Base-by-base conservation (phyloP, 306 rosid genomes). In the Trifolium pratense region DNA sequence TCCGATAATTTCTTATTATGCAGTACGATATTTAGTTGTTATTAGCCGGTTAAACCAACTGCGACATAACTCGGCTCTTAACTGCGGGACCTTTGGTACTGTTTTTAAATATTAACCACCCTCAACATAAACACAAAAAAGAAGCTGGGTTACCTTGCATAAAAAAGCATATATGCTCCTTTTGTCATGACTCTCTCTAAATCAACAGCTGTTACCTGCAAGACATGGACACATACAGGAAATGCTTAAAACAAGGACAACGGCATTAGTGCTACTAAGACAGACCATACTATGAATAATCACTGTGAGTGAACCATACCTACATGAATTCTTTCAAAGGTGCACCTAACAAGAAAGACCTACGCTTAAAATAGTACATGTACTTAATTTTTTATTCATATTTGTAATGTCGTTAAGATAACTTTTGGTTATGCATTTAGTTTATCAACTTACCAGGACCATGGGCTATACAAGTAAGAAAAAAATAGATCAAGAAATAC, bases 111-210 rank as follows among this genome's bases (percentile, higher is more conserved):
- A 15, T 16, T 3, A 12, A 40, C 18, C 21, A 23, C 60, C 18
- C 17, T 1, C 11, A 21, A 5, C 21, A 0, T 39, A 17, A 36
- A 31, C 5, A 4, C 39, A 11, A 37, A 80, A 14, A 45, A 69
- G 59, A 61, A 64, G 79, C 8, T 21, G 29, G 26, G 21, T 83
- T 82, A 95, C 99, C 97, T 87, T 7, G 97, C 89, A 79, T 95
- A 95, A 36, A 95, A 84, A 83, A 95, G 99, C 97, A 95, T 87
- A 82, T 95, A 95, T 3, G 99, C 97, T 64, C 96, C 96, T 83
- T 86, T 88, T 15, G 76, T 82, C 80, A 91, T 79, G 71, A 95
- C 99, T 36, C 82, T 87, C 63, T 91, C 96, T 68, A 85, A 83
- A 57, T 86, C 99, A 71, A 86, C 92, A 1, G 90, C 17, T 8